Evolutionary conservation across 1,139 yeast genomes (phyloP).

Genomic region (Taphrina betulina): DNA sequence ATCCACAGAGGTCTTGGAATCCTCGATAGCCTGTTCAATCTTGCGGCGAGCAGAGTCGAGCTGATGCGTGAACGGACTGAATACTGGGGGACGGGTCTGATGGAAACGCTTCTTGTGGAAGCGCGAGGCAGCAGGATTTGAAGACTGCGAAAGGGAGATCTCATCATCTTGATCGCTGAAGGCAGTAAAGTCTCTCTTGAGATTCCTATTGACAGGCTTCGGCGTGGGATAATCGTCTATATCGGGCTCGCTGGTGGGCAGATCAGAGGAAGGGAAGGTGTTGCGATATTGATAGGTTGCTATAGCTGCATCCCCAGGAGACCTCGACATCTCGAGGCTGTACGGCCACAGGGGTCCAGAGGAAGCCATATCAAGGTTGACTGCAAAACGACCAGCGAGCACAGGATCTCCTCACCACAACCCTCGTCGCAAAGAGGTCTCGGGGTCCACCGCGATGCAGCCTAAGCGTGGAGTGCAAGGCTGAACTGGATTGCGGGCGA

Average conservation of each 20-base stretch:
- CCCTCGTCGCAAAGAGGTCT: too few relatives aligned
- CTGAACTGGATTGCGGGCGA: too few relatives aligned
- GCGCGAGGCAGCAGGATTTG: constrained; percentile 14
- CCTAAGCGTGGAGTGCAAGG: too few relatives aligned
- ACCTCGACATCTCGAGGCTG: constrained; percentile 4
- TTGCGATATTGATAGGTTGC: constrained; percentile 10
- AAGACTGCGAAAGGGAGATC: constrained; percentile 7
- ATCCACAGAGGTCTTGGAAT: constrained; percentile 16
- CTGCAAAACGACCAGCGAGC: too few relatives aligned
- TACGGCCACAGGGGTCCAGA: constrained; percentile 9
- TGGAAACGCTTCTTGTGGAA: constrained; percentile 15
- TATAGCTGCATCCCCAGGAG: constrained; percentile 5
- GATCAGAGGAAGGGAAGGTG: constrained; percentile 16
- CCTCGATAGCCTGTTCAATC: constrained; percentile 25
- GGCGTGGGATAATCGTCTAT: constrained; percentile 15
- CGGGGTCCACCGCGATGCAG: too few relatives aligned
- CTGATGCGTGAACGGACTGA: constrained; percentile 17
- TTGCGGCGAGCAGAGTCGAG: constrained; percentile 10
- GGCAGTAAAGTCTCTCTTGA: constrained; percentile 28
- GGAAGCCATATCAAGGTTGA: constrained; percentile 3
- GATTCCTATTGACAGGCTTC: constrained; percentile 7
- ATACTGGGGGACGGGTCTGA: constrained; percentile 10
- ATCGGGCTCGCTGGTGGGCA: constrained; percentile 21
- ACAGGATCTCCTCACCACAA: too few relatives aligned
- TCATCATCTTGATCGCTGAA: constrained; percentile 23